Conservation (phyloP, 345 rosid genomes). For the Xanthoceras sorbifolium region DNA sequence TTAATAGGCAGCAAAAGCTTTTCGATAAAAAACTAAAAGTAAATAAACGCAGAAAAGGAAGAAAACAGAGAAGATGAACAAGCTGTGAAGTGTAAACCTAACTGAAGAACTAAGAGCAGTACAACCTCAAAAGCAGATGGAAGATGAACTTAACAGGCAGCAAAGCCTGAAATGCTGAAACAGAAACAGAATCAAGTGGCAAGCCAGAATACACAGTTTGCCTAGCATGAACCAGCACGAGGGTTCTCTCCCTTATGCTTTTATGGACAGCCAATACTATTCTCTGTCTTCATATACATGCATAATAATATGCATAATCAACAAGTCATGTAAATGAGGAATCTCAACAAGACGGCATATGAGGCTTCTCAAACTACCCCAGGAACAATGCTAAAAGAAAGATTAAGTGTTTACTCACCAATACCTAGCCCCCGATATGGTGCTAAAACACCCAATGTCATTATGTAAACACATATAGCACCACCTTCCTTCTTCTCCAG, state of each 20-base stretch:
- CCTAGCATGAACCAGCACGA: background rate
- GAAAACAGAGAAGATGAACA: background rate
- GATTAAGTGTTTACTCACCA: constrained; percentile 52
- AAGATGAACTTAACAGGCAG: background rate
- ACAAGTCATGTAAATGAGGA: background rate
- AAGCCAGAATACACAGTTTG: background rate
- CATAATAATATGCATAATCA: background rate
- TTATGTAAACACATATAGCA: constrained; percentile 71
- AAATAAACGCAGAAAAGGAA: too few relatives aligned
- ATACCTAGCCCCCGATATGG: constrained; percentile 95
- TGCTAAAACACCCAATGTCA: constrained; percentile 97
- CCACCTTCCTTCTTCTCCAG: constrained; percentile 93
- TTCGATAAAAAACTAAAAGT: background rate
- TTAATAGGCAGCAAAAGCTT: background rate
- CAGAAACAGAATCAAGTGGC: background rate
- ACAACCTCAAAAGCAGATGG: too few relatives aligned
- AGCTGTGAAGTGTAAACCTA: background rate
- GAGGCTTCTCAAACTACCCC: constrained; percentile 1
- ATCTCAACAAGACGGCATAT: background rate
- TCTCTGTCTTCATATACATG: background rate
- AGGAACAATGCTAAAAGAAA: constrained; percentile 4
- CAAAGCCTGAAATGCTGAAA: background rate
- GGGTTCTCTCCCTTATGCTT: background rate
- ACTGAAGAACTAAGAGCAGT: too few relatives aligned
- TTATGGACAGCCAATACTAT: background rate